Evolutionary conservation across 2,329 filamentous ascomycete genomes (phyloP), one percentile per base, ranked within the genome.

Genomic region (Arthrobotrys entomopaga): DNA sequence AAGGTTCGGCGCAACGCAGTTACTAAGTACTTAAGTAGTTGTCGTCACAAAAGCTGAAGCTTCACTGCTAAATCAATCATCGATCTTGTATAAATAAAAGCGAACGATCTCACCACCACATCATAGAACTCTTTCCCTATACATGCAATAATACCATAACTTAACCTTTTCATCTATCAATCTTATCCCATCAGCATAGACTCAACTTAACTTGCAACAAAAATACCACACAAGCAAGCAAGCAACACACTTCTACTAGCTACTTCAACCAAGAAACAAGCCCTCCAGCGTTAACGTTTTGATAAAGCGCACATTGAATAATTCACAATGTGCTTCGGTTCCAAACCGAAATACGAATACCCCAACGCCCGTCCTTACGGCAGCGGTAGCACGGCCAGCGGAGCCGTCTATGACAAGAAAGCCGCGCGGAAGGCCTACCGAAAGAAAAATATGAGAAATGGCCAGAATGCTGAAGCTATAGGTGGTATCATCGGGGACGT

Each of bases 281-380:
- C 53, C 53, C 20, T 34, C 15, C 38, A 46, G 10, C 1, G 38
- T 24, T 46, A 43, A 48, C 29, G n/a, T n/a, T n/a, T n/a, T n/a
- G n/a, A n/a, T n/a, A n/a, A 24, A n/a, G 13, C 49, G 58, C 53
- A n/a, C 19, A 52, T 29, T 3, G 38, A 5, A 56, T 40, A n/a
- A 29, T 38, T 11, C 11, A 42, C 50, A 64, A 74, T 74, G 70
- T 74, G 70, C 63, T 74, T 74, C 63, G 70, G 63, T n/a, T 74
- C 70, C 11, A 59, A 57, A 20, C 57, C 58, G n/a, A 58, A 43
- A 10, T 22, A 38, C 6, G 20, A 29, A 26, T 40, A 57, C 22
- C 70, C 70, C 16, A 74, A 74, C 20, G 70, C 70, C 40, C 70
- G 70, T n/a, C 64, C 65, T 29, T 56, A 67, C 50, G 52, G 70